These are phyloP conservation scores for Aegilops sharonensis DNA, from an alignment of 176 grass and related monocot species.

Conservation along the genomic window DNA sequence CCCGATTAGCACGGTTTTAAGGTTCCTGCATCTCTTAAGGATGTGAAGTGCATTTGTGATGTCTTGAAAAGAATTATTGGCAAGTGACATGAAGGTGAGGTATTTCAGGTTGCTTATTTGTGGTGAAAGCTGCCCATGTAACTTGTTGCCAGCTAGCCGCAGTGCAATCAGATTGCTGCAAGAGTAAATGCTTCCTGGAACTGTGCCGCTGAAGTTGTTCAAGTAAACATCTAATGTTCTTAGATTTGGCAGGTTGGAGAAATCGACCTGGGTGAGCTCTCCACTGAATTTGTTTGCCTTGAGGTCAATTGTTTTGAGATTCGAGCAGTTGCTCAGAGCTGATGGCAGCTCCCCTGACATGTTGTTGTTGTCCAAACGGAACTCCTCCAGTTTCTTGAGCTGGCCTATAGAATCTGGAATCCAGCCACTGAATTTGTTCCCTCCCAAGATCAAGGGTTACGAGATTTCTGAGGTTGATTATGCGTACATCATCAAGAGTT, in stretches of 20 bases:
- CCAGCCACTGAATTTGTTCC: background rate
- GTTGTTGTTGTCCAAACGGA: background rate
- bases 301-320: background rate
- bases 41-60: conserved; percentile 26
- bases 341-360: conserved; percentile 17
- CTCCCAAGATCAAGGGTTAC: conserved; percentile 14
- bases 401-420: conserved; percentile 16
- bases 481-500: background rate
- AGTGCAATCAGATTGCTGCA: conserved; percentile 25
- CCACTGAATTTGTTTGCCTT: background rate
- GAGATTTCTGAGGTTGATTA: background rate
- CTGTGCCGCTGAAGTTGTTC: background rate
- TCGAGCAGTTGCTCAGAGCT: background rate
- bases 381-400: background rate
- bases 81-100: conserved; percentile 13
- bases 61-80: background rate
- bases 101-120: background rate
- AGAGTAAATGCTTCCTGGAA: conserved; percentile 23
- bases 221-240: background rate
- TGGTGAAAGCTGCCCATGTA: conserved; percentile 8
- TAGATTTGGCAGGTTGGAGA: conserved; percentile 18
- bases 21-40: background rate
- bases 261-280: background rate
- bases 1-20: background rate
- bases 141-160: background rate